Evolutionary conservation across 2,329 filamentous ascomycete species (phyloP).

Genomic region (Trematosphaeria pertusa): DNA sequence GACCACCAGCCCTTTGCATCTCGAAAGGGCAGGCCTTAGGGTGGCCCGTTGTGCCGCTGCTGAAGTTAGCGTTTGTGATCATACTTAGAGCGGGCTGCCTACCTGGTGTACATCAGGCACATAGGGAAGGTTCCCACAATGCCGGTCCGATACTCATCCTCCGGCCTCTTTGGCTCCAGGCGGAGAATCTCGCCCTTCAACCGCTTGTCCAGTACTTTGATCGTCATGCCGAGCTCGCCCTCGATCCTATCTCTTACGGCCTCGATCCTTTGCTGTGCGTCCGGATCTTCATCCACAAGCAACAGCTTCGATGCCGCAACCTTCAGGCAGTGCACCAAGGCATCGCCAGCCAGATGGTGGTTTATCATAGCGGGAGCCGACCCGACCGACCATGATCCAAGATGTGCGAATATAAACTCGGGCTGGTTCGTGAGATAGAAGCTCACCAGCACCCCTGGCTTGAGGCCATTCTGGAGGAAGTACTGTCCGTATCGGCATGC

Average conservation of each 20-base stretch:
- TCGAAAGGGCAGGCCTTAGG: slow-evolving; percentile 74
- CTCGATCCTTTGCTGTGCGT: slow-evolving; percentile 64
- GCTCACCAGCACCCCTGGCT: slow-evolving; percentile 66
- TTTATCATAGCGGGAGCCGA: slow-evolving; percentile 75
- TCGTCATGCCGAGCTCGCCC: slow-evolving; percentile 64
- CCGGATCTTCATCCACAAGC: slow-evolving; percentile 56
- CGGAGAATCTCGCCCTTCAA: slow-evolving; percentile 57
- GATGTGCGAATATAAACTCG: slow-evolving; percentile 71
- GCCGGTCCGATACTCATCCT: slow-evolving; percentile 61
- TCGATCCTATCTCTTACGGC: slow-evolving; percentile 57
- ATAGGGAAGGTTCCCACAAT: slow-evolving; percentile 63
- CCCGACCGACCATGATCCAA: slow-evolving; percentile 70
- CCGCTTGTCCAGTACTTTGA: slow-evolving; percentile 60
- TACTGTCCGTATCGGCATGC: slow-evolving; percentile 49
- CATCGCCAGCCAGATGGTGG: slow-evolving; percentile 69
- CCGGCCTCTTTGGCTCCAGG: slow-evolving; percentile 59
- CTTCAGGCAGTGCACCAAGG: slow-evolving; percentile 70
- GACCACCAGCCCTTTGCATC: slow-evolving; percentile 54
- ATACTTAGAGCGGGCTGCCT: slow-evolving; percentile 8
- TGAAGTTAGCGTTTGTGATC: slow-evolving; percentile 13
- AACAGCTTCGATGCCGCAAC: slow-evolving; percentile 60
- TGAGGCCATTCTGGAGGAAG: slow-evolving; percentile 57
- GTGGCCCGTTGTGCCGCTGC: slow-evolving; percentile 74
- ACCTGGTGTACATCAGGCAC: slow-evolving; percentile 74
- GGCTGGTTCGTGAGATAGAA: slow-evolving; percentile 72